phyloP scores from a whole-genome alignment of 257 asterid species.

The Solanum sejunctum region DNA sequence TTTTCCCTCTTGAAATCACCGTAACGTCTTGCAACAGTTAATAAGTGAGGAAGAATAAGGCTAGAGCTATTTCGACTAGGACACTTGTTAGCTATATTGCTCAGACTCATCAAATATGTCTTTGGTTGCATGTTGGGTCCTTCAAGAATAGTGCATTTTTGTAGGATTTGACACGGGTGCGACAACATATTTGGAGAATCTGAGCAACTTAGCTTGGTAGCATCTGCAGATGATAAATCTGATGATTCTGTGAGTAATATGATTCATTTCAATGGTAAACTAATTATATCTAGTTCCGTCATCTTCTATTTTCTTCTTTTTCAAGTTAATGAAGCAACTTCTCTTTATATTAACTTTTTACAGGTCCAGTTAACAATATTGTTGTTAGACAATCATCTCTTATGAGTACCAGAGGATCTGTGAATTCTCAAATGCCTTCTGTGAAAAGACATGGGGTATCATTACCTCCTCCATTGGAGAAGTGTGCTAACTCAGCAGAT shows the following conservation, averaged over 20 bases:
- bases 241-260: neutral
- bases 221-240: neutral
- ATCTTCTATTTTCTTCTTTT: neutral
- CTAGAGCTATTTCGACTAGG: neutral
- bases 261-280: neutral
- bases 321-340: neutral
- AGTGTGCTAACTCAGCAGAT: constrained; percentile 35
- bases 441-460: constrained; percentile 25
- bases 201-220: neutral
- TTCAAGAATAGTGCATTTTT: too few relatives aligned
- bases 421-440: constrained; percentile 19
- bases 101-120: too few relatives aligned
- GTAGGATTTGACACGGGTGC: too few relatives aligned
- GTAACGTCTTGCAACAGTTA: neutral
- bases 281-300: neutral
- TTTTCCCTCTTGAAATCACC: neutral
- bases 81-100: neutral
- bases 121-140: too few relatives aligned
- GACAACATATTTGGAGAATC: too few relatives aligned
- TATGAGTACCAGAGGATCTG: constrained; percentile 26
- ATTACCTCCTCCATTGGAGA: constrained; percentile 63
- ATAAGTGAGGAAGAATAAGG: neutral
- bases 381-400: constrained; percentile 38
- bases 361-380: constrained; percentile 73
- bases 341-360: constrained; percentile 7